Evolutionary conservation across 768 basidiomycete species (phyloP).

Genomic region (Panaeolus cyanescens): DNA sequence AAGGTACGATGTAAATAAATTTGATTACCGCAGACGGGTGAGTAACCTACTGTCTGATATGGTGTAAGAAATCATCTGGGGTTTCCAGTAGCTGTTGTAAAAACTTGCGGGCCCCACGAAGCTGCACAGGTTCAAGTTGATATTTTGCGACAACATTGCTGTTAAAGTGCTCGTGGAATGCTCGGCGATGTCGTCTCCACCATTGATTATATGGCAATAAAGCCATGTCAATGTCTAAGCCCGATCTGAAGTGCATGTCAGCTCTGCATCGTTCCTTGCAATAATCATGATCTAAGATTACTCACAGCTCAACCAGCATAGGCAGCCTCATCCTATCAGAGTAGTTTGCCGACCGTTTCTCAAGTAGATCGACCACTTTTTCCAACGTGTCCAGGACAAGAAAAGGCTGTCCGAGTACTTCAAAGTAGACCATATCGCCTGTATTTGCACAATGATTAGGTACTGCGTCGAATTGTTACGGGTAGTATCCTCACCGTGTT

Average conservation of each 20-base stretch:
- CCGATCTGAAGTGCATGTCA: too few species aligned
- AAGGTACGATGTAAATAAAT: too few species aligned
- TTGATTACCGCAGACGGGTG: too few species aligned
- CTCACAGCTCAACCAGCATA: neutral
- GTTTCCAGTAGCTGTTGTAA: slow-evolving; percentile 11
- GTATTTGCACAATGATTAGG: neutral
- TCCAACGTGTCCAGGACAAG: slow-evolving; percentile 20
- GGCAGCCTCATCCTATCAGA: slow-evolving; percentile 39
- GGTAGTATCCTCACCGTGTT: too few species aligned
- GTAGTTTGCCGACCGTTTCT: slow-evolving; percentile 51
- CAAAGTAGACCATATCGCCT: slow-evolving; percentile 52
- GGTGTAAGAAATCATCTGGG: slow-evolving; percentile 15
- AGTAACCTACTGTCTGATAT: slow-evolving; percentile 15
- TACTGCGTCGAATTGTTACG: neutral
- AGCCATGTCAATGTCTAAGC: slow-evolving; percentile 4
- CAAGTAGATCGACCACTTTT: slow-evolving; percentile 47
- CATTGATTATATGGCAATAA: slow-evolving; percentile 6
- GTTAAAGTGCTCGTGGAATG: slow-evolving; percentile 13
- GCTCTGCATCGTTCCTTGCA: too few species aligned
- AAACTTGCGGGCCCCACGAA: slow-evolving; percentile 7
- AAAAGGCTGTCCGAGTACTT: slow-evolving; percentile 31
- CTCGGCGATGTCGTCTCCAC: slow-evolving; percentile 9
- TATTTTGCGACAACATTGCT: neutral
- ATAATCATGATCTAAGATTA: neutral
- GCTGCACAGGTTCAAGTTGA: slow-evolving; percentile 6